These are phyloP conservation scores for Cystofilobasidium ferigula DNA, from an alignment of 768 basidiomycete genomes.

Conservation along the genomic window DNA sequence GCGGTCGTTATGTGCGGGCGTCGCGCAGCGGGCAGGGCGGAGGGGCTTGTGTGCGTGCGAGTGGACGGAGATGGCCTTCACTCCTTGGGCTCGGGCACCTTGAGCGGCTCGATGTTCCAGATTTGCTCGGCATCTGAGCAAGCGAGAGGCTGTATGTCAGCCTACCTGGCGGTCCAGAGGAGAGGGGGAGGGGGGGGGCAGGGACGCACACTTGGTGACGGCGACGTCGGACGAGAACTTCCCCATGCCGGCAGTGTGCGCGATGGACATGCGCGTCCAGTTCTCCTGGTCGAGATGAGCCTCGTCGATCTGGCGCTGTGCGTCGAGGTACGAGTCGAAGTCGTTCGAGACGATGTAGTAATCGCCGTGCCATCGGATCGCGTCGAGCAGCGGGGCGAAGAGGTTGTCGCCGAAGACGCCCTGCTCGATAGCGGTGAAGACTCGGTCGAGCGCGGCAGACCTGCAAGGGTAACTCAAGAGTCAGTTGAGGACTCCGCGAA, in stretches of 20 bases:
- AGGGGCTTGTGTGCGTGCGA: background rate
- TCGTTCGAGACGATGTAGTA: slow-evolving; percentile 50
- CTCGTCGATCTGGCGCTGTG: slow-evolving; percentile 75
- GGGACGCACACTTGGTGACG: background rate
- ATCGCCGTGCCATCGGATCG: slow-evolving; percentile 26
- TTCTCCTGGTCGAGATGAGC: slow-evolving; percentile 67
- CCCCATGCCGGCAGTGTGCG: slow-evolving; percentile 45
- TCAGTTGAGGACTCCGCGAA: no score
- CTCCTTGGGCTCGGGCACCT: slow-evolving; percentile 6
- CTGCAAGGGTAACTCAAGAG: background rate
- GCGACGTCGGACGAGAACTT: slow-evolving; percentile 2
- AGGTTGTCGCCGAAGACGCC: slow-evolving; percentile 74
- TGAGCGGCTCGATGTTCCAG: slow-evolving; percentile 19
- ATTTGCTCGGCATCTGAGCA: slow-evolving; percentile 15
- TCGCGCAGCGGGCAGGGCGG: no score
- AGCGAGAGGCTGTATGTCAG: background rate
- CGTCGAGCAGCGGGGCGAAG: slow-evolving; percentile 58
- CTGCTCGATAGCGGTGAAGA: slow-evolving; percentile 60
- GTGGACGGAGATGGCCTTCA: background rate
- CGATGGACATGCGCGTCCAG: slow-evolving; percentile 86
- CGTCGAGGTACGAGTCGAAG: slow-evolving; percentile 84
- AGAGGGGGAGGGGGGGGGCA: no score
- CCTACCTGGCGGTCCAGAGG: no score
- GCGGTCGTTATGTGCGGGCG: no score
- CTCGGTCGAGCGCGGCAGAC: slow-evolving; percentile 67